Percentiles rank a stretch among this genome's conserved stretches.
Evolutionary conservation across 2,329 filamentous ascomycete species (phyloP).

Genomic region (Lojkania enalia): DNA sequence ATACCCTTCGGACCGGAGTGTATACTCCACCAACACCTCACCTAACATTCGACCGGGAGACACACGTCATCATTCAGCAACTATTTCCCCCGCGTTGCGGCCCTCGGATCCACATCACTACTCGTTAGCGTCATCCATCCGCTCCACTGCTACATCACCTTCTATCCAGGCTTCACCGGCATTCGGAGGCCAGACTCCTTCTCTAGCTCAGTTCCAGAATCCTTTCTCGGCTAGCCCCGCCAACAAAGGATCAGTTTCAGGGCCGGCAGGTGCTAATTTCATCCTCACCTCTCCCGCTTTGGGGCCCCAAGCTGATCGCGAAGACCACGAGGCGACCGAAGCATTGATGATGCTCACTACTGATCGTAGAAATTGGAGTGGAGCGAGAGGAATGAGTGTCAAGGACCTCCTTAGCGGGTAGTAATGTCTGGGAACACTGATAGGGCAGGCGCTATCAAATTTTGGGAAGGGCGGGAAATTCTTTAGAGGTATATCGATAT

Average conservation of each 20-base stretch:
- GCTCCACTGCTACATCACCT: slow-evolving; percentile 40
- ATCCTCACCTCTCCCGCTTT: slow-evolving; percentile 43
- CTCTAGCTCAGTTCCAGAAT: slow-evolving; percentile 34
- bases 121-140: slow-evolving; percentile 47
- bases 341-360: slow-evolving; percentile 86
- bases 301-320: slow-evolving; percentile 41
- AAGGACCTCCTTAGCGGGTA: slow-evolving; percentile 49
- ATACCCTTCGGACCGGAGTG: slow-evolving; percentile 43
- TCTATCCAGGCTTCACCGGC: slow-evolving; percentile 42
- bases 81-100: slow-evolving; percentile 44
- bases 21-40: slow-evolving; percentile 47
- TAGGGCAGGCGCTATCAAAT: too few relatives aligned
- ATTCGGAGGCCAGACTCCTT: slow-evolving; percentile 47
- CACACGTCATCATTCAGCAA: slow-evolving; percentile 51
- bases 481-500: too few relatives aligned
- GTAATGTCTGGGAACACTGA: too few relatives aligned
- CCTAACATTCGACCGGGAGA: slow-evolving; percentile 46
- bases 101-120: slow-evolving; percentile 54
- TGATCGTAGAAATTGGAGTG: slow-evolving; percentile 63
- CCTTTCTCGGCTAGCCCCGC: slow-evolving; percentile 33
- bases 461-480: too few relatives aligned
- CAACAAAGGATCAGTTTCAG: slow-evolving; percentile 28
- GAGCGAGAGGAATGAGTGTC: slow-evolving; percentile 50
- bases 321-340: slow-evolving; percentile 76
- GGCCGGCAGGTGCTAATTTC: slow-evolving; percentile 31